These are phyloP conservation scores for Dioszegia aurantiaca DNA, from an alignment of 768 basidiomycete species.

Conservation along the genomic window DNA sequence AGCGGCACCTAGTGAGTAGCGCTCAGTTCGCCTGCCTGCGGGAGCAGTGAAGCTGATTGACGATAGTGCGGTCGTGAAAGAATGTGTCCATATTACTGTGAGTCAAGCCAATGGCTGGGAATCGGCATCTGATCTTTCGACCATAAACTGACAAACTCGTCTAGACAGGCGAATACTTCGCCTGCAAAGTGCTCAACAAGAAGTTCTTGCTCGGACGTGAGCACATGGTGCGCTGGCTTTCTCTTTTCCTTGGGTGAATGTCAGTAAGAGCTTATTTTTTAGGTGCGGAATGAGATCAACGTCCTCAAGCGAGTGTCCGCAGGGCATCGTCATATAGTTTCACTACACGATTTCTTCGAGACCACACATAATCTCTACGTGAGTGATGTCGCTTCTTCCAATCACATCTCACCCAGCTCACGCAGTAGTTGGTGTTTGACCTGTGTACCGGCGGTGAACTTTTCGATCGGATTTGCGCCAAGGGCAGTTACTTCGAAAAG, in stretches of 20 bases:
- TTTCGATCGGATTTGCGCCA: constrained; percentile 98
- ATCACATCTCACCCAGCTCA: constrained; percentile 2
- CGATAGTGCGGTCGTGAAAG: constrained; percentile 55
- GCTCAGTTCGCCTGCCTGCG: background rate
- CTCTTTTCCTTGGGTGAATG: background rate
- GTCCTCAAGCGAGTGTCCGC: constrained; percentile 91
- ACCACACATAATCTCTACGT: constrained; percentile 75
- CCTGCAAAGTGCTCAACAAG: constrained; percentile 99
- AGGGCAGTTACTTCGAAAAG: constrained; percentile 95
- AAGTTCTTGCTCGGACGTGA: constrained; percentile 55
- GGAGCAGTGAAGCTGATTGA: background rate
- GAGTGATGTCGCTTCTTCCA: constrained; percentile 3
- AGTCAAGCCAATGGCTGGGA: too few species aligned
- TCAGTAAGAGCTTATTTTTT: constrained; percentile 5
- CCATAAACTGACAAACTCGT: background rate
- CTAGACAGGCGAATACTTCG: constrained; percentile 84
- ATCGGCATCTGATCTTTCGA: too few species aligned
- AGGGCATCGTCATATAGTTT: constrained; percentile 85
- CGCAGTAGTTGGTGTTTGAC: constrained; percentile 75
- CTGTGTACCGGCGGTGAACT: constrained; percentile 96
- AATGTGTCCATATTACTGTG: constrained; percentile 79
- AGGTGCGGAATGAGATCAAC: constrained; percentile 96
- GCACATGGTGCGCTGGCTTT: constrained; percentile 65
- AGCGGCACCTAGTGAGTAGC: constrained; percentile 72
- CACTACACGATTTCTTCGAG: constrained; percentile 95